phyloP scores from a whole-genome alignment of 495 filamentous ascomycete species.

The Elaphomyces granulatus region DNA sequence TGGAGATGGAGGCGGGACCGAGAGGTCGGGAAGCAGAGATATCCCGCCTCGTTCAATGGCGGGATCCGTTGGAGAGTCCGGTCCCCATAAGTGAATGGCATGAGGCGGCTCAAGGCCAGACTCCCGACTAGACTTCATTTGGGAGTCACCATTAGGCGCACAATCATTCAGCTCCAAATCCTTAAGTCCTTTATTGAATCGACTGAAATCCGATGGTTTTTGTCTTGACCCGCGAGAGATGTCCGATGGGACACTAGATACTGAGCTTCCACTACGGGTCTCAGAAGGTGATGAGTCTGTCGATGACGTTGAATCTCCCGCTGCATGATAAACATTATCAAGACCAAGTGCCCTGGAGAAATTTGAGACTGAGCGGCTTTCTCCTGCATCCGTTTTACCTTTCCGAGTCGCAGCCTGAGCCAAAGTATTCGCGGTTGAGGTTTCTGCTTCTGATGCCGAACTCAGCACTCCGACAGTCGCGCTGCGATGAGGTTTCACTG shows the following conservation, averaged over 20 bases:
- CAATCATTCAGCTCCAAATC: constrained; percentile 11
- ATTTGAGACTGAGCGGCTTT: constrained; percentile 23
- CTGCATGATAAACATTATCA: constrained; percentile 42
- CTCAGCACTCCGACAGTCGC: neutral
- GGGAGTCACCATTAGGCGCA: too few species aligned
- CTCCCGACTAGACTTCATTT: too few species aligned
- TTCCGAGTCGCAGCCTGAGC: neutral
- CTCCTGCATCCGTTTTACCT: constrained; percentile 11
- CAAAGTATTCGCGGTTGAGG: neutral
- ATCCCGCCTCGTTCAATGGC: constrained; percentile 31
- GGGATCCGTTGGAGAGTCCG: constrained; percentile 49
- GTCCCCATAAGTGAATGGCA: too few species aligned
- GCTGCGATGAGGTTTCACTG: neutral
- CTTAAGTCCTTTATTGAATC: constrained; percentile 24
- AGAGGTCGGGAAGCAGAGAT: constrained; percentile 25
- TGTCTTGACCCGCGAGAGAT: constrained; percentile 17
- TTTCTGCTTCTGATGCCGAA: neutral
- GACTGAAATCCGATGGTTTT: constrained; percentile 21
- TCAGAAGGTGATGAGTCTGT: constrained; percentile 53
- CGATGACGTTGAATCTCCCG: constrained; percentile 54
- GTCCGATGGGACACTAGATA: constrained; percentile 43
- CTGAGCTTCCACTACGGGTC: constrained; percentile 52
- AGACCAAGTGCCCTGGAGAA: constrained; percentile 29
- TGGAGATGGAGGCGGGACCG: constrained; percentile 8
- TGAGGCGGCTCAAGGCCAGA: constrained; percentile 1